Evolutionary conservation across 129 eudicot species (phyloP).

Genomic region (Artemisia annua): DNA sequence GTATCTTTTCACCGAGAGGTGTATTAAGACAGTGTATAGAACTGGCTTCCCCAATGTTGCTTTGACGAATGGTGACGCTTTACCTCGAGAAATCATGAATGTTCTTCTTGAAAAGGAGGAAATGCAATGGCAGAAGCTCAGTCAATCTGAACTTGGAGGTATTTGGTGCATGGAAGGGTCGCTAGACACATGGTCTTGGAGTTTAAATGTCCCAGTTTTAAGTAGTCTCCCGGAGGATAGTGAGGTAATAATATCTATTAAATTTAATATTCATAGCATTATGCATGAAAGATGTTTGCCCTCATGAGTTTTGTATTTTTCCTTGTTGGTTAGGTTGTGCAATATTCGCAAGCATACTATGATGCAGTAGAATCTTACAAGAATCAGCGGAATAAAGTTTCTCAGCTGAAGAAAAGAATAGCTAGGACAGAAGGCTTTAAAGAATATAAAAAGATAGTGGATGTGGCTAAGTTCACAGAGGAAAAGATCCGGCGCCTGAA

Average conservation of each 20-base stretch:
- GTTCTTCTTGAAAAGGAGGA: slow-evolving; percentile 69
- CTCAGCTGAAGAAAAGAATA: slow-evolving; percentile 83
- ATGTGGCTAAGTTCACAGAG: slow-evolving; percentile 68
- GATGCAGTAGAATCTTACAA: slow-evolving; percentile 80
- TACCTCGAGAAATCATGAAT: slow-evolving; percentile 79
- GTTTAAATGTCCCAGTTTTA: slow-evolving; percentile 91
- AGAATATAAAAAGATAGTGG: slow-evolving; percentile 87
- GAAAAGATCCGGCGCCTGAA: slow-evolving; percentile 86
- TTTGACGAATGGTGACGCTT: slow-evolving; percentile 66
- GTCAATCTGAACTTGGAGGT: slow-evolving; percentile 83
- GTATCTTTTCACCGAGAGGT: slow-evolving; percentile 97
- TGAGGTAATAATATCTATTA: slow-evolving; percentile 50
- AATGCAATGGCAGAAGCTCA: slow-evolving; percentile 82
- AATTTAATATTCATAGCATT: background rate
- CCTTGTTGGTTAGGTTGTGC: slow-evolving; percentile 46
- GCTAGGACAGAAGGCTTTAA: slow-evolving; percentile 89
- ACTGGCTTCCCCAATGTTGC: slow-evolving; percentile 86
- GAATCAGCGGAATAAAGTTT: slow-evolving; percentile 88
- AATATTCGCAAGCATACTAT: slow-evolving; percentile 62
- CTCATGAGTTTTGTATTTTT: background rate
- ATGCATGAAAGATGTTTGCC: slow-evolving; percentile 15
- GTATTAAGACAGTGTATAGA: slow-evolving; percentile 78
- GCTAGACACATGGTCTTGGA: slow-evolving; percentile 98
- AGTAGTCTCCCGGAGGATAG: slow-evolving; percentile 85
- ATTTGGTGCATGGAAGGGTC: slow-evolving; percentile 96